A percentile compares a stretch with the other conserved stretches of the same genome.
phyloP scores from a whole-genome alignment of 345 rosid species.

The Cardamine occulta region DNA sequence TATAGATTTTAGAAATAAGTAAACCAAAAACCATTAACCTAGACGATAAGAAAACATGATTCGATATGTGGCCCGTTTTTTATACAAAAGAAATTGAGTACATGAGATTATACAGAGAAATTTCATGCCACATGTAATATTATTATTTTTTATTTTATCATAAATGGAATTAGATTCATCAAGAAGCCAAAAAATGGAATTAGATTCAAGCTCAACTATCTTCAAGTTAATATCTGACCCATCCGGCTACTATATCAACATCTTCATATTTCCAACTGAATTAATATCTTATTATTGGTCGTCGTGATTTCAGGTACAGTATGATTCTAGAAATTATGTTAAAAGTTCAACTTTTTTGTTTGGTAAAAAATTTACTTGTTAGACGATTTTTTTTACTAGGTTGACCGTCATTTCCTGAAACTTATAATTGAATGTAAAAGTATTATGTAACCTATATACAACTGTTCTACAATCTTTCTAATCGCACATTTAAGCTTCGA shows the following conservation, averaged over 20 bases:
- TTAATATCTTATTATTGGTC: constrained; percentile 2
- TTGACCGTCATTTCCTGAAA: neutral
- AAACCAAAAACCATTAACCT: constrained; percentile 28
- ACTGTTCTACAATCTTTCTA: neutral
- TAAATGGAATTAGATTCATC: constrained; percentile 34
- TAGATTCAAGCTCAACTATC: constrained; percentile 4
- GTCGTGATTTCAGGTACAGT: neutral
- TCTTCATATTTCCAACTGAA: constrained; percentile 23
- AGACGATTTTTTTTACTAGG: neutral
- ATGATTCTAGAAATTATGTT: neutral
- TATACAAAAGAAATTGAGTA: neutral
- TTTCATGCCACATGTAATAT: constrained; percentile 16
- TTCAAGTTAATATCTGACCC: constrained; percentile 9
- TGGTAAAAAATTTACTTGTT: neutral
- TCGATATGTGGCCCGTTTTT: constrained; percentile 42
- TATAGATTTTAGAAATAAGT: neutral
- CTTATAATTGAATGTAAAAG: neutral
- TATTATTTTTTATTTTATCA: constrained; percentile 1
- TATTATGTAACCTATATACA: neutral
- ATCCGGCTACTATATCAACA: constrained; percentile 2
- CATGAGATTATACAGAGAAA: constrained; percentile 22
- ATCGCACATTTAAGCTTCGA: neutral
- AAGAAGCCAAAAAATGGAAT: constrained; percentile 36
- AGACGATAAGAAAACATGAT: constrained; percentile 44
- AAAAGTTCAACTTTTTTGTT: neutral